Conservation (phyloP, 2,329 filamentous ascomycete species). For the Neonectria punicea region DNA sequence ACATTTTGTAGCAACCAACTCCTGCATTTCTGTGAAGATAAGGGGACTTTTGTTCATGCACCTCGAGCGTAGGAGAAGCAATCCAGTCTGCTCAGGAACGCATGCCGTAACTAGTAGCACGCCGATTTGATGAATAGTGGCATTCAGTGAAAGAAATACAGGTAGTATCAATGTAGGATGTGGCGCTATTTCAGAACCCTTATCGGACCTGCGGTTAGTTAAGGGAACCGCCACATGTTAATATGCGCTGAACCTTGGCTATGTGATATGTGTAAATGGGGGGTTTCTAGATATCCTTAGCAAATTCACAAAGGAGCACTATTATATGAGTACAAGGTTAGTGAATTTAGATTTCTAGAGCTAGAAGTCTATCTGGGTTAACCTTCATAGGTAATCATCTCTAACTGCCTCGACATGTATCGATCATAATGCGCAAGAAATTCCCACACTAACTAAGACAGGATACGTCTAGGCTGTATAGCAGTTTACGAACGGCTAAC, state of each 20-base stretch:
- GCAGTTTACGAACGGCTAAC: neutral
- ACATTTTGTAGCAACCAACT: neutral
- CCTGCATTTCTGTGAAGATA: neutral
- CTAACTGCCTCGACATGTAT: neutral
- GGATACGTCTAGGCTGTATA: neutral
- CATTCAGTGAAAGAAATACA: neutral
- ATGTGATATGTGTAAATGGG: neutral
- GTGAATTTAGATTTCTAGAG: neutral
- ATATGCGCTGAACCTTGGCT: neutral
- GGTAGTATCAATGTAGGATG: neutral
- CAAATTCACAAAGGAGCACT: neutral
- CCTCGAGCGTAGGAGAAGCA: neutral
- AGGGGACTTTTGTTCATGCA: neutral
- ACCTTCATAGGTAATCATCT: neutral
- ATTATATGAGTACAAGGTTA: neutral
- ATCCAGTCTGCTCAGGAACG: neutral
- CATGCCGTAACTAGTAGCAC: neutral
- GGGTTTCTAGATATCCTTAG: neutral
- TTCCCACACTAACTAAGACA: neutral
- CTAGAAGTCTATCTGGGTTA: neutral
- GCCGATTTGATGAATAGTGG: neutral
- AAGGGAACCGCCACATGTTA: neutral
- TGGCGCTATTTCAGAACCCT: neutral
- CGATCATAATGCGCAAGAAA: neutral
- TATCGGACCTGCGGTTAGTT: neutral